Base-by-base conservation (phyloP, 108 stramenopile genomes). In the Conticribra weissflogii region DNA sequence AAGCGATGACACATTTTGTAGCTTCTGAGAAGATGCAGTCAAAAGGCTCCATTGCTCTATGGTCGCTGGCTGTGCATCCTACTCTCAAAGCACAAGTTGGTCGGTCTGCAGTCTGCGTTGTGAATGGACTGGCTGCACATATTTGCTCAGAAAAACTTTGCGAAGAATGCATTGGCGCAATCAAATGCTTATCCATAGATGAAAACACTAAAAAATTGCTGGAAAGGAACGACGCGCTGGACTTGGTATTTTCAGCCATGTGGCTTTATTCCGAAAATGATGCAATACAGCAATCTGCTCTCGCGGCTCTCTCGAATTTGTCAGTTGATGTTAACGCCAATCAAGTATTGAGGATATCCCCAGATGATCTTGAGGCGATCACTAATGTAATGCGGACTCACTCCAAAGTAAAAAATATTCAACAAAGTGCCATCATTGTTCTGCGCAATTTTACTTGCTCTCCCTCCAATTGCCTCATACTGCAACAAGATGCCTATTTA, bases 401-500 rank as follows among this genome's bases (percentile, higher is more conserved):
- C 31, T 57, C 49, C 15, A 32, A 14, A 54, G 54, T 21, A 9
- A 58, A 71, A 25, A 64, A 19, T 21, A 57, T 78, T 2, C 76
- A 78, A 63, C 49, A 70, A 52, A 41, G 55, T 16, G 76, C 68
- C 17, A 65, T 78, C 0, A 60, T 78, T 5, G 44, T 78, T 0
- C 47, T 78, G 48, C 58, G 69, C 21, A 78, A 78, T 44, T 66
- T 65, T 9, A 68, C 76, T 5, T 78, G 63, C 17, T 70, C 60
- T 29, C 64, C 62, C 0, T 44, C 32, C 19, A 78, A 78, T 34
- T 59, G 63, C 31, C 28, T 57, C 8, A 22, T 70, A 18, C 32
- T 78, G 33, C 63, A 64, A 44, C 49, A 60, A 54, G 69, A 78
- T 50, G 29, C 0, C n/a, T 48, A 34, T 33, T 51, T 78, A 17